Conservation (phyloP, 1,284 basidiomycete genomes). For the Trametes sp. region DNA sequence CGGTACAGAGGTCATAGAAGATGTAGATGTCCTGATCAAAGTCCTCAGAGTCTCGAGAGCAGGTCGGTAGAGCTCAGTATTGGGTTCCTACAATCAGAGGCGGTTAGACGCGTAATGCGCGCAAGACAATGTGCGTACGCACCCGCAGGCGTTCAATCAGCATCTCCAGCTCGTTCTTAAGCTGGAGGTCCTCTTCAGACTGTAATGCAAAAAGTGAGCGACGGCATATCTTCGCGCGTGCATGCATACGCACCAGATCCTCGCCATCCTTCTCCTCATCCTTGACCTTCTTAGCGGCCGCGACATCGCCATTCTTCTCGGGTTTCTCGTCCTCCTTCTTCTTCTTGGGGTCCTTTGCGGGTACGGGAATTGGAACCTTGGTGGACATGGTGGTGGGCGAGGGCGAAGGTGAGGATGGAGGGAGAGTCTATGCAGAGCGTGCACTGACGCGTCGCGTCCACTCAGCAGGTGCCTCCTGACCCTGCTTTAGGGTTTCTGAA, state of each 20-base stretch:
- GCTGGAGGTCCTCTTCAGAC: conserved; percentile 96
- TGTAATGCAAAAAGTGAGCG: conserved; percentile 41
- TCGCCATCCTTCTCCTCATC: conserved; percentile 72
- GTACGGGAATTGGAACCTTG: conserved; percentile 64
- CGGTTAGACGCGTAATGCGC: conserved; percentile 18
- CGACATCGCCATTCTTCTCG: conserved; percentile 45
- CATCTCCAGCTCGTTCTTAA: conserved; percentile 98
- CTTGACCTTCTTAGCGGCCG: conserved; percentile 52
- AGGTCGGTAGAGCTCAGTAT: conserved; percentile 86
- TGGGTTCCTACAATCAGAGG: conserved; percentile 73
- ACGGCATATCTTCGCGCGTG: neutral
- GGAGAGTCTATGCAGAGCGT: conserved; percentile 19
- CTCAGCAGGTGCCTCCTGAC: conserved; percentile 23
- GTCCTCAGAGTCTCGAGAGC: conserved; percentile 95
- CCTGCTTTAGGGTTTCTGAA: conserved; percentile 22
- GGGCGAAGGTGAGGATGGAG: conserved; percentile 15
- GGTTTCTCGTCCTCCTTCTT: conserved; percentile 59
- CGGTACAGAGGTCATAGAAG: conserved; percentile 99
- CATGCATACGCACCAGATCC: conserved; percentile 73
- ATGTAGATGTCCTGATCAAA: conserved; percentile 95
- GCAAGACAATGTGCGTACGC: conserved; percentile 21
- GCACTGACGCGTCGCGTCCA: conserved; percentile 35
- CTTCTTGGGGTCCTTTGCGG: conserved; percentile 78
- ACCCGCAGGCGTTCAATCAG: conserved; percentile 94
- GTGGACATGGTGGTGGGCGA: conserved; percentile 51